These are phyloP conservation scores for Didymella glomerata DNA, from an alignment of 2,329 filamentous ascomycete genomes.

Conservation along the genomic window DNA sequence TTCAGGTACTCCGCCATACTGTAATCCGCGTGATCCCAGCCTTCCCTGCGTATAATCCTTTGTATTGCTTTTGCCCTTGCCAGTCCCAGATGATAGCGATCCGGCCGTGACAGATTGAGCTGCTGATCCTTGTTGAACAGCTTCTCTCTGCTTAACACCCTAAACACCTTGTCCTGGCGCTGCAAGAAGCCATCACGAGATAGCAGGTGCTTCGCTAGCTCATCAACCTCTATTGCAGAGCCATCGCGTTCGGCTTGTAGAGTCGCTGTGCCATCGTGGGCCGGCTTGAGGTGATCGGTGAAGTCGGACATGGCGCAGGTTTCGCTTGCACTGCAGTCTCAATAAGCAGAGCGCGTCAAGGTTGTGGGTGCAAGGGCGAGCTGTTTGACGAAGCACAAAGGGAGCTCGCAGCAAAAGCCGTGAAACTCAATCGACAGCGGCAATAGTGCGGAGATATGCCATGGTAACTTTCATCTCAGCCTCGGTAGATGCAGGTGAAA, in stretches of 20 bases:
- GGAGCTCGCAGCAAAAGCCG: slow-evolving; percentile 14
- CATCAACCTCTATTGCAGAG: slow-evolving; percentile 55
- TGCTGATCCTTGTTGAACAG: slow-evolving; percentile 61
- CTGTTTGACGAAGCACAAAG: slow-evolving; percentile 9
- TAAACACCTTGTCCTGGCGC: slow-evolving; percentile 57
- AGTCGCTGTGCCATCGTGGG: slow-evolving; percentile 56
- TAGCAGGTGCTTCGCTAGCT: slow-evolving; percentile 59
- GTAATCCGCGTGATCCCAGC: slow-evolving; percentile 61
- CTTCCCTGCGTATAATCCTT: slow-evolving; percentile 55
- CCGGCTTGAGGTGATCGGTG: slow-evolving; percentile 59
- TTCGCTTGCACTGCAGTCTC: slow-evolving; percentile 18
- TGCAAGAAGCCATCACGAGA: slow-evolving; percentile 58
- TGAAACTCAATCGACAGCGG: slow-evolving; percentile 8
- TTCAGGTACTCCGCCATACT: slow-evolving; percentile 62
- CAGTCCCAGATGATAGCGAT: slow-evolving; percentile 62
- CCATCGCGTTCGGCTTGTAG: slow-evolving; percentile 56
- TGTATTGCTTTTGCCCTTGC: slow-evolving; percentile 61
- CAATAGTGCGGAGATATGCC: slow-evolving; percentile 21
- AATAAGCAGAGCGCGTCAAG: slow-evolving; percentile 15
- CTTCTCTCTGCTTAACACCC: slow-evolving; percentile 57
- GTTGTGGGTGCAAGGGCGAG: slow-evolving; percentile 14
- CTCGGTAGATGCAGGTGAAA: slow-evolving; percentile 22
- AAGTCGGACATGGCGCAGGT: slow-evolving; percentile 57
- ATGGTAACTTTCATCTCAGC: slow-evolving; percentile 14
- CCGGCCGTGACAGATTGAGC: slow-evolving; percentile 60